These are phyloP conservation scores for Neocallimastix lanati DNA, from an alignment of 192 early-diverging fungal species.

Conservation along the genomic window DNA sequence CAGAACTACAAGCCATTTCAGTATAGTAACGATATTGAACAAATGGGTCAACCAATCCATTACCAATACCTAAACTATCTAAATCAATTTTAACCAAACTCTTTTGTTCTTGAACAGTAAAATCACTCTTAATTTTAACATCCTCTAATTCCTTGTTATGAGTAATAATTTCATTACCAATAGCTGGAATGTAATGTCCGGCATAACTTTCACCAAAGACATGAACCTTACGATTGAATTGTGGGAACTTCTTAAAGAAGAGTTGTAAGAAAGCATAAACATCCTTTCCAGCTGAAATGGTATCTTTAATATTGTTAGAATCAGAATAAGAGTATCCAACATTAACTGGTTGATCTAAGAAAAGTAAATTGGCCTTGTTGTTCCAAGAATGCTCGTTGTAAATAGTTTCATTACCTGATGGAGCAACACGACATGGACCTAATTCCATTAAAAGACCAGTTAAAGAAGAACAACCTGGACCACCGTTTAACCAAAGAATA, in stretches of 20 bases:
- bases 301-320: conserved; percentile 39
- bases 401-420: conserved; percentile 39
- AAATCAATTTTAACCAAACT: conserved; percentile 43
- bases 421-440: conserved; percentile 47
- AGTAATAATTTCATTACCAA: conserved; percentile 59
- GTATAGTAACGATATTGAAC: conserved; percentile 79
- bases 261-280: conserved; percentile 85
- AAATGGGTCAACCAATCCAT: conserved; percentile 76
- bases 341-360: conserved; percentile 42
- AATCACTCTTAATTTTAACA: background rate
- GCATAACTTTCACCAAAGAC: conserved; percentile 73
- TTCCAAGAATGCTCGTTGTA: conserved; percentile 75
- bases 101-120: conserved; percentile 9
- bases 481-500: conserved; percentile 58
- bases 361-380: conserved; percentile 54
- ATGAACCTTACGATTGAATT: conserved; percentile 65
- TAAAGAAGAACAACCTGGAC: conserved; percentile 64
- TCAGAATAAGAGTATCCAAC: background rate
- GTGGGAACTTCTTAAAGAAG: conserved; percentile 68
- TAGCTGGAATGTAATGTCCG: conserved; percentile 89
- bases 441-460: conserved; percentile 68
- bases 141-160: conserved; percentile 41
- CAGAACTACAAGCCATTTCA: conserved; percentile 4
- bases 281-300: conserved; percentile 60
- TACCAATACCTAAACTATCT: conserved; percentile 67